A percentile compares a stretch with the other conserved stretches of the same genome.
phyloP scores from a whole-genome alignment of 768 basidiomycete genomes.

The Lentinula raphanica region DNA sequence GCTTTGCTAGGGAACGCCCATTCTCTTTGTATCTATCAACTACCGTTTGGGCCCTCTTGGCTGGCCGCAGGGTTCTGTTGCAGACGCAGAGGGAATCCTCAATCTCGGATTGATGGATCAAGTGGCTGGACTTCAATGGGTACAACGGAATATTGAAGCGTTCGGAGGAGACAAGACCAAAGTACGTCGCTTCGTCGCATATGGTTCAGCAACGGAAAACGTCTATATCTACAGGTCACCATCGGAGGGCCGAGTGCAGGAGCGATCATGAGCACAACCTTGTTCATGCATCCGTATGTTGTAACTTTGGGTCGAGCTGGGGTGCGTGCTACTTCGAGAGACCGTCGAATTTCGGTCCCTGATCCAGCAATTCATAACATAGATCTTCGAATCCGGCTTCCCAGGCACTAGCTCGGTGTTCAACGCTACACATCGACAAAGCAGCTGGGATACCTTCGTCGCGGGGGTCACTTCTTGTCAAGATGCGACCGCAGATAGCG shows the following conservation, averaged over 20 bases:
- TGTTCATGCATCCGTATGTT: conserved; percentile 27
- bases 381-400: conserved; percentile 28
- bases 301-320: conserved; percentile 11
- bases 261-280: conserved; percentile 38
- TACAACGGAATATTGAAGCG: conserved; percentile 14
- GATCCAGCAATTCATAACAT: conserved; percentile 12
- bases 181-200: conserved; percentile 47
- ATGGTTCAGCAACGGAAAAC: no score
- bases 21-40: conserved; percentile 45
- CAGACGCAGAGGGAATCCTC: conserved; percentile 29
- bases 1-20: conserved; percentile 36
- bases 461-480: conserved; percentile 29
- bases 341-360: conserved; percentile 8
- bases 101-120: conserved; percentile 47
- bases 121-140: conserved; percentile 39
- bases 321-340: conserved; percentile 30
- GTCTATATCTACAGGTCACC: no score
- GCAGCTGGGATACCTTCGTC: conserved; percentile 9
- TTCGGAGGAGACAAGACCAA: conserved; percentile 6
- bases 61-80: conserved; percentile 38
- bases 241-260: conserved; percentile 53
- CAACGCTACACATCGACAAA: conserved; percentile 12
- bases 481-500: no score
- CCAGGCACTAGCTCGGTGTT: conserved; percentile 17
- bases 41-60: conserved; percentile 49